A percentile compares a stretch with the other conserved stretches of the same genome.
phyloP scores from a whole-genome alignment of 176 grass and related monocot genomes.

The Elaeis guineensis region DNA sequence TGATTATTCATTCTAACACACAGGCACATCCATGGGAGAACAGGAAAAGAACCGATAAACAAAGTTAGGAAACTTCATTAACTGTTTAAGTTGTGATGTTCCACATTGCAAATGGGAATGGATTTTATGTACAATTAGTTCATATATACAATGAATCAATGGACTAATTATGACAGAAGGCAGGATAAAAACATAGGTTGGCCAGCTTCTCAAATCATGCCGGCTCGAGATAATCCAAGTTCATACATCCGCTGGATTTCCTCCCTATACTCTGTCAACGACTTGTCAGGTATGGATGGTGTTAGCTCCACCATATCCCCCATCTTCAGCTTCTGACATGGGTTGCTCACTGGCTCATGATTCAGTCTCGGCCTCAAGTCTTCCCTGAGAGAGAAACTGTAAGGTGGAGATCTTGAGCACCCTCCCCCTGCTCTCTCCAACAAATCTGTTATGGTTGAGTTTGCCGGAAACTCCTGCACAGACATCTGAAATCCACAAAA shows the following conservation, averaged over 20 bases:
- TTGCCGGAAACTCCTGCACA: constrained; percentile 63
- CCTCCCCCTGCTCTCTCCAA: constrained; percentile 52
- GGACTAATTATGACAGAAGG: not conserved
- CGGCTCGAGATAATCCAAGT: constrained; percentile 34
- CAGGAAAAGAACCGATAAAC: too few species aligned
- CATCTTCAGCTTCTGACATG: constrained; percentile 52
- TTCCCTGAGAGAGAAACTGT: constrained; percentile 64
- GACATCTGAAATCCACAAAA: constrained; percentile 61
- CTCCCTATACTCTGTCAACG: constrained; percentile 65
- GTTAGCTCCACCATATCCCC: constrained; percentile 83
- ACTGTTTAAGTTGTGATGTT: too few species aligned
- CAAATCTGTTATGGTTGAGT: constrained; percentile 56
- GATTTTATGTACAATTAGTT: constrained; percentile 29
- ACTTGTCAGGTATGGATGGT: constrained; percentile 59
- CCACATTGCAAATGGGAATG: too few species aligned
- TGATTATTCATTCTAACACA: too few species aligned
- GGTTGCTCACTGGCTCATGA: constrained; percentile 49
- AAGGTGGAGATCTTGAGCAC: constrained; percentile 52
- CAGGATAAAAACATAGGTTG: not conserved
- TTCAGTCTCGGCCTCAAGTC: constrained; percentile 74
- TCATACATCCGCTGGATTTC: constrained; percentile 98
- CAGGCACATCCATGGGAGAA: too few species aligned
- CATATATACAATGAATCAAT: constrained; percentile 50
- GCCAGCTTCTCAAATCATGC: constrained; percentile 30
- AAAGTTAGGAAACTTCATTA: too few species aligned